A percentile compares a stretch with the other conserved stretches of the same genome.
Evolutionary conservation across 257 asterid species (phyloP).

Genomic region (Nicotiana paniculata): DNA sequence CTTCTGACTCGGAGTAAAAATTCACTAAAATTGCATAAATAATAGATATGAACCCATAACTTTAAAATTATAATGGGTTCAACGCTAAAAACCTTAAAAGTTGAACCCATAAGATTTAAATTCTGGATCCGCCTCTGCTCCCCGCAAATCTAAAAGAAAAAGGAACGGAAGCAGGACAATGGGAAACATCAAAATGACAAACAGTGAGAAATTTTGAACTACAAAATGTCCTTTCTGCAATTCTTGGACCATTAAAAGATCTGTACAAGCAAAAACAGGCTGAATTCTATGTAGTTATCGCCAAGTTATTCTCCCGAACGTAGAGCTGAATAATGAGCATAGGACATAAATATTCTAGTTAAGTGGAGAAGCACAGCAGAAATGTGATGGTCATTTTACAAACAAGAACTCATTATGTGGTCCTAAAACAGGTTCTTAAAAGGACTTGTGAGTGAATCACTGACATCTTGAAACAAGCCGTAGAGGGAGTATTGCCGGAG

Average conservation of each 20-base stretch:
- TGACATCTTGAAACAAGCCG: slow-evolving; percentile 47
- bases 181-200: background rate
- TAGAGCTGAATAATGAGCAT: background rate
- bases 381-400: background rate
- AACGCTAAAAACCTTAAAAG: too few relatives aligned
- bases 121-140: too few relatives aligned
- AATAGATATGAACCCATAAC: too few relatives aligned
- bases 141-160: too few relatives aligned
- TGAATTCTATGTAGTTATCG: background rate
- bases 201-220: background rate
- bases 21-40: too few relatives aligned
- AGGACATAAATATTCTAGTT: background rate
- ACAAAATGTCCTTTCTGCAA: background rate
- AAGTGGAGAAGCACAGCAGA: background rate
- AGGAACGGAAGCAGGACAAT: too few relatives aligned
- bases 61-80: too few relatives aligned
- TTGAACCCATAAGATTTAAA: too few relatives aligned
- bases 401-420: background rate
- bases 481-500: slow-evolving; percentile 75
- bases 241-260: background rate
- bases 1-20: too few relatives aligned
- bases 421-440: slow-evolving; percentile 49
- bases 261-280: background rate
- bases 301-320: background rate
- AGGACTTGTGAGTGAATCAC: slow-evolving; percentile 43